These are phyloP conservation scores for Farysia itapuensis DNA, from an alignment of 1,284 basidiomycete species.

Conservation along the genomic window DNA sequence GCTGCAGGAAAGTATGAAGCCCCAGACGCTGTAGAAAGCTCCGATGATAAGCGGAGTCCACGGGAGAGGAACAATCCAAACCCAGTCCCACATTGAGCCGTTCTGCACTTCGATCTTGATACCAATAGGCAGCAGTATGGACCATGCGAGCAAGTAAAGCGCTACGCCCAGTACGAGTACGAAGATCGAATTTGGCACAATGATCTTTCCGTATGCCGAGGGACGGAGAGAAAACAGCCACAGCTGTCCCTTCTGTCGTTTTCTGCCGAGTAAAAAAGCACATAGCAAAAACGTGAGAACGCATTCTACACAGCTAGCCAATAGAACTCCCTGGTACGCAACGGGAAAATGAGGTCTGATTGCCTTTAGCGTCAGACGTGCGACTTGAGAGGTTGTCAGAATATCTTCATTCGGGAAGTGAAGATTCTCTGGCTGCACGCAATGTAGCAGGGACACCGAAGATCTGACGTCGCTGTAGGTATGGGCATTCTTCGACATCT, in stretches of 20 bases:
- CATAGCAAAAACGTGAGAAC: constrained; percentile 9
- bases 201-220: constrained; percentile 4
- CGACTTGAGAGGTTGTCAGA: neutral
- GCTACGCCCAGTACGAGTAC: constrained; percentile 4
- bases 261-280: constrained; percentile 14
- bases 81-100: constrained; percentile 3
- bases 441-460: neutral
- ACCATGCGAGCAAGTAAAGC: constrained; percentile 8
- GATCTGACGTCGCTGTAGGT: neutral
- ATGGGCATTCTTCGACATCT: no score
- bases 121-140: neutral
- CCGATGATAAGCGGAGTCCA: constrained; percentile 7
- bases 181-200: constrained; percentile 20
- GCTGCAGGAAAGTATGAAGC: constrained; percentile 7
- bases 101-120: neutral
- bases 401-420: constrained; percentile 6
- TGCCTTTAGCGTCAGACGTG: neutral
- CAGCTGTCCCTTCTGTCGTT: constrained; percentile 6
- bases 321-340: constrained; percentile 1
- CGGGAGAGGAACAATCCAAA: constrained; percentile 21
- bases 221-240: constrained; percentile 14
- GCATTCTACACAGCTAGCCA: constrained; percentile 8
- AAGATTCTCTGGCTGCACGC: neutral
- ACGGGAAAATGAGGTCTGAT: neutral
- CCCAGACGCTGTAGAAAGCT: constrained; percentile 1